These are phyloP conservation scores for Actinomortierella ambigua DNA, from an alignment of 371 early-diverging fungal genomes.

Conservation along the genomic window DNA sequence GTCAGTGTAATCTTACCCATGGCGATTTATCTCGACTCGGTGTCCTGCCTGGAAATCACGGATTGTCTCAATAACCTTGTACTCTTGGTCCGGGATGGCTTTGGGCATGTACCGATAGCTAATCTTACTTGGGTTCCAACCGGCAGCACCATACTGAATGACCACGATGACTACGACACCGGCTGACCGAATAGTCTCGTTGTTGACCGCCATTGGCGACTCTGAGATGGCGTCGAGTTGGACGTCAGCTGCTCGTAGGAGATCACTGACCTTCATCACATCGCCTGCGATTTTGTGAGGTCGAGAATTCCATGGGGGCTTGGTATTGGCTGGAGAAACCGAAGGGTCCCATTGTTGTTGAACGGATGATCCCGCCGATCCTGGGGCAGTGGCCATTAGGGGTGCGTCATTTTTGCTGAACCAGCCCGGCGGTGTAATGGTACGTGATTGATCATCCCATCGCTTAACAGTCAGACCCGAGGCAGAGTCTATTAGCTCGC, in stretches of 20 bases:
- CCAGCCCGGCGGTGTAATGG: too few species aligned
- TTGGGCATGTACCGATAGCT: slow-evolving; percentile 52
- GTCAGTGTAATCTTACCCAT: slow-evolving; percentile 44
- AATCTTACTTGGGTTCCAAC: slow-evolving; percentile 28
- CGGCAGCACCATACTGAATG: slow-evolving; percentile 50
- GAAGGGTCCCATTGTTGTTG: too few species aligned
- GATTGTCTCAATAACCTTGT: slow-evolving; percentile 52
- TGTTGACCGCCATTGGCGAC: slow-evolving; percentile 19
- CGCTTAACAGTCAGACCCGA: slow-evolving; percentile 7
- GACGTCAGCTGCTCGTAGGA: slow-evolving; percentile 44
- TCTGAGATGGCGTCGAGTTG: slow-evolving; percentile 24
- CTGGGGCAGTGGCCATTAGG: too few species aligned
- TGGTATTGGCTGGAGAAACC: too few species aligned
- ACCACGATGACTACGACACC: slow-evolving; percentile 56
- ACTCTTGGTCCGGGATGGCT: slow-evolving; percentile 52
- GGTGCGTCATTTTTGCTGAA: too few species aligned
- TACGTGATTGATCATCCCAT: too few species aligned
- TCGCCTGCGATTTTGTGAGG: slow-evolving; percentile 45
- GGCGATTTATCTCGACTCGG: slow-evolving; percentile 51
- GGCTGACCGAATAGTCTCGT: slow-evolving; percentile 48
- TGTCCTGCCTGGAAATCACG: slow-evolving; percentile 47
- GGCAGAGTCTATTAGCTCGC: slow-evolving; percentile 19
- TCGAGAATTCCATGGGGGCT: not conserved
- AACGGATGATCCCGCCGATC: too few species aligned
- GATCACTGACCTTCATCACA: slow-evolving; percentile 46